Conservation (phyloP, 345 rosid species). For the Linum usitatissimum region DNA sequence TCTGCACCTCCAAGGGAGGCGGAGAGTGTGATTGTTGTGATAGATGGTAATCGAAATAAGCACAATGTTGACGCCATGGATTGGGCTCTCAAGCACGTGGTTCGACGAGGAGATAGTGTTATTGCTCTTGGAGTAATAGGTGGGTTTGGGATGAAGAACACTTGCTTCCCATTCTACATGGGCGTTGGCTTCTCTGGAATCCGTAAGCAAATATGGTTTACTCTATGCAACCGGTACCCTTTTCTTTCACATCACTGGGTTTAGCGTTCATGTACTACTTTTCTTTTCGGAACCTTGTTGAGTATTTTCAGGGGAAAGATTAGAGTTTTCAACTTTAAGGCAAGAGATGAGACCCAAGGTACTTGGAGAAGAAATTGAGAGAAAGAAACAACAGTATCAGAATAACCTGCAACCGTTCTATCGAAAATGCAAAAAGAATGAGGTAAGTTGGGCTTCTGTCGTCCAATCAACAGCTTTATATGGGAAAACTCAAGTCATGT, state of each 20-base stretch:
- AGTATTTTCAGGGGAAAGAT: constrained; percentile 29
- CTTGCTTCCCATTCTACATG: constrained; percentile 26
- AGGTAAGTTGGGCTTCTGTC: constrained; percentile 14
- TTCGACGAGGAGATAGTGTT: constrained; percentile 26
- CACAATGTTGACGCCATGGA: constrained; percentile 29
- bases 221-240: not conserved
- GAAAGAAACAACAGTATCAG: constrained; percentile 29
- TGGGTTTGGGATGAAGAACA: constrained; percentile 22
- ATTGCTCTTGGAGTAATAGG: constrained; percentile 30
- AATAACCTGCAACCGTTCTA: constrained; percentile 30
- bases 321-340: constrained; percentile 26
- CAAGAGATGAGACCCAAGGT: constrained; percentile 30
- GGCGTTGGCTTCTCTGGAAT: constrained; percentile 31
- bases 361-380: constrained; percentile 37
- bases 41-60: constrained; percentile 27
- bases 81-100: constrained; percentile 40
- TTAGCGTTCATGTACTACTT: not conserved
- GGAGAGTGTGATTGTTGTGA: constrained; percentile 34
- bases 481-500: not conserved
- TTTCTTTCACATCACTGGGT: not conserved
- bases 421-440: constrained; percentile 33
- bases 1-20: not conserved
- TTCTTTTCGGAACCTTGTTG: not conserved
- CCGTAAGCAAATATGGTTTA: constrained; percentile 18
- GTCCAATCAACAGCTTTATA: not conserved